Base-by-base conservation (phyloP, 768 basidiomycete genomes). In the Psilocybe cubensis region DNA sequence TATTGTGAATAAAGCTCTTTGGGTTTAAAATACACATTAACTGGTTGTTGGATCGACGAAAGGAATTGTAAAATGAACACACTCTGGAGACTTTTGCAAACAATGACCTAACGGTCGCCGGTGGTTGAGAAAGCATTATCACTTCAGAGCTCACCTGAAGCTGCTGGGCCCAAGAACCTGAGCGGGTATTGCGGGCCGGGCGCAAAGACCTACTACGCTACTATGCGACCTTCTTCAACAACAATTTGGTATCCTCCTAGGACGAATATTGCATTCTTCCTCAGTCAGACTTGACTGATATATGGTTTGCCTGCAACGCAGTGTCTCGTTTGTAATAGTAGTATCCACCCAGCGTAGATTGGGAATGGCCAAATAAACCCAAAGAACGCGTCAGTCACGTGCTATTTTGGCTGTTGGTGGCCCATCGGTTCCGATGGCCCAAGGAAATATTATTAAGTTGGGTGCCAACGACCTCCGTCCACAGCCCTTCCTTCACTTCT, bases 331-430 rank as follows among this genome's bases (percentile, higher is more conserved):
- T n/a, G n/a, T n/a, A n/a, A n/a, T n/a, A n/a, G n/a, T n/a, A n/a
- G n/a, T n/a, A n/a, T n/a, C n/a, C n/a, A 33, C 31, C 31, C 31
- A 8, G 31, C 31, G 8, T 33, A 8, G 14, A 42, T 8, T 42
- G 9, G 21, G 24, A 46, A n/a, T n/a, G n/a, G 12, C 27, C 46
- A 48, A 60, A 49, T 57, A 65, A 10, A 9, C 10, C 35, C 24
- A 63, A 70, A 75, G 61, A 75, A 77, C 77, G 74, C 77, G 77
- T 65, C n/a, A 35, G 46, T 74, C 77, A 79, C 76, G 72, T 77
- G 77, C 8, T 12, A 9, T 24, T 44, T 51, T 58, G 52, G 63
- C 59, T 57, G 50, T 57, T 59, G 53, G 61, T 65, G 61, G 54
- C 56, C 54, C 35, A 57, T 58, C 47, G 25, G 50, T 46, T 28